Conservation (phyloP, 1,139 yeast species). For the Yamadazyma atlantica region DNA sequence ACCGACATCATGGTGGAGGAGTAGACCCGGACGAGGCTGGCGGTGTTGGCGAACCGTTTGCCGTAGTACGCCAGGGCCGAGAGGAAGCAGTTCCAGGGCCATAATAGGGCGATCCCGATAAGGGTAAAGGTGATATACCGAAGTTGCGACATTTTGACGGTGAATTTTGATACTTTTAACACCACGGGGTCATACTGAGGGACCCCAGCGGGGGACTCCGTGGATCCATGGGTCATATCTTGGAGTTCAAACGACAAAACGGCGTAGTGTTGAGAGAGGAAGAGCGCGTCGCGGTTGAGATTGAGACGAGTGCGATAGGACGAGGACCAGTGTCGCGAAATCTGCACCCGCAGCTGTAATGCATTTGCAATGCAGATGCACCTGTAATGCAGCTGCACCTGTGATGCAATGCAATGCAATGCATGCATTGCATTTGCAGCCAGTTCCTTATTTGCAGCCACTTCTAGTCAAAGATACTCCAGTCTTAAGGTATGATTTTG, state of each 20-base stretch:
- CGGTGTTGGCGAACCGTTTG: constrained; percentile 55
- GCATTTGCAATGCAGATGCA: no score
- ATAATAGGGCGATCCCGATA: constrained; percentile 76
- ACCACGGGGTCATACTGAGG: constrained; percentile 34
- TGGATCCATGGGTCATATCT: constrained; percentile 19
- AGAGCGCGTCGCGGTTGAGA: not conserved
- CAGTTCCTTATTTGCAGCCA: no score
- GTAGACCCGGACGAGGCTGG: constrained; percentile 58
- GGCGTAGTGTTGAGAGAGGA: not conserved
- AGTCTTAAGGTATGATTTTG: no score
- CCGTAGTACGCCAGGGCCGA: constrained; percentile 84
- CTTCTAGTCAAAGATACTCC: no score
- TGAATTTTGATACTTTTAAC: constrained; percentile 19
- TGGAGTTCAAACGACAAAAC: constrained; percentile 11
- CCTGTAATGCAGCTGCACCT: no score
- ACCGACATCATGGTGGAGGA: constrained; percentile 89
- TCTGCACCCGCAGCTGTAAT: no score
- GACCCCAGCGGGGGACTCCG: constrained; percentile 16
- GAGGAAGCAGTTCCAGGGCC: constrained; percentile 97
- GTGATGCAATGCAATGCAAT: no score
- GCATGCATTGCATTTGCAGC: no score
- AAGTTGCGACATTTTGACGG: constrained; percentile 35
- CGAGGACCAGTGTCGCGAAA: no score
- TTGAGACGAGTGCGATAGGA: not conserved
- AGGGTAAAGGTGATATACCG: constrained; percentile 62